Percentiles rank a stretch among this genome's conserved stretches.
These are phyloP conservation scores for Volvox carteri DNA, from an alignment of 163 green algal genomes.

Conservation along the genomic window DNA sequence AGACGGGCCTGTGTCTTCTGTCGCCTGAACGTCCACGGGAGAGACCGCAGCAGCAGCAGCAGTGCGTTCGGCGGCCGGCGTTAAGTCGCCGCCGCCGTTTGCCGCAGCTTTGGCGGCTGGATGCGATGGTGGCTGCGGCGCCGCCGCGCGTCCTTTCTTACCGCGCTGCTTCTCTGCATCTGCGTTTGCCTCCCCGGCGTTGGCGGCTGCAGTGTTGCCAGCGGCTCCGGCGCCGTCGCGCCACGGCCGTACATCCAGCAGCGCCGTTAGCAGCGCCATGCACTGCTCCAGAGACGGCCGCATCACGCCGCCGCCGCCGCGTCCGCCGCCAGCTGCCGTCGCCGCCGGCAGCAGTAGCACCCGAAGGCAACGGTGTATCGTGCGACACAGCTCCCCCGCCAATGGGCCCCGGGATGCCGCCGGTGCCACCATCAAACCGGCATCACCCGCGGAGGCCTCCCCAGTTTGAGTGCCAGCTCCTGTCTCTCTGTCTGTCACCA, in stretches of 20 bases:
- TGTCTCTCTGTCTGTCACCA: not conserved
- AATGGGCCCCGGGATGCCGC: no score
- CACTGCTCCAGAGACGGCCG: conserved; percentile 38
- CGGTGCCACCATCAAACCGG: no score
- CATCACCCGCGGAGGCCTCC: not conserved
- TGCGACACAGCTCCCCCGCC: not conserved
- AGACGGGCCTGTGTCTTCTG: no score
- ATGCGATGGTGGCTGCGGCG: not conserved
- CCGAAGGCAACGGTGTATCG: not conserved
- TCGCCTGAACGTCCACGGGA: no score
- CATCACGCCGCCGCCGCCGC: not conserved
- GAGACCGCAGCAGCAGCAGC: not conserved
- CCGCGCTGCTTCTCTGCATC: not conserved
- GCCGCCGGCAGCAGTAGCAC: not conserved
- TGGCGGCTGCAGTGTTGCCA: not conserved
- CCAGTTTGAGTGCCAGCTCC: not conserved
- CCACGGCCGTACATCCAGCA: conserved; percentile 2
- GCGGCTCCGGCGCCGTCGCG: not conserved
- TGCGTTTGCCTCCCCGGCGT: not conserved
- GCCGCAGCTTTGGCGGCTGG: not conserved
- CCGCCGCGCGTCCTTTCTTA: not conserved
- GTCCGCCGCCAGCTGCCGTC: not conserved
- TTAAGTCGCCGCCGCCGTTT: not conserved
- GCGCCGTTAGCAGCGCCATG: not conserved
- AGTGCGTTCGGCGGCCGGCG: not conserved